phyloP scores from a whole-genome alignment of 768 basidiomycete genomes.

The Pleurotus salmoneostramineus region DNA sequence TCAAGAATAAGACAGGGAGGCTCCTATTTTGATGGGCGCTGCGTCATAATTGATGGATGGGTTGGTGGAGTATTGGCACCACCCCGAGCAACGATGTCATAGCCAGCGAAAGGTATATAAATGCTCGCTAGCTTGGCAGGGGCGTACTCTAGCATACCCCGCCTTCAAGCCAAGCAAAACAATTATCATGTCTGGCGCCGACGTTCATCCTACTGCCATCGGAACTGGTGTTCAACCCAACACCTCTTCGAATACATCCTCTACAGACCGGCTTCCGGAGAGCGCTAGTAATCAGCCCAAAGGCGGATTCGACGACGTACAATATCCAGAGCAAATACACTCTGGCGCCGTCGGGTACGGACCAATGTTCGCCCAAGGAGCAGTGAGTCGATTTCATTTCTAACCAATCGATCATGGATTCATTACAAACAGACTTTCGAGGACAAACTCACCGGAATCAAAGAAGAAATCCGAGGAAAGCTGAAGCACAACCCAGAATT shows the following conservation, averaged over 20 bases:
- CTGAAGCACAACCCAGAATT: conserved; percentile 10
- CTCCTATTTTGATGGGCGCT: too few relatives aligned
- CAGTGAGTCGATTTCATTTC: conserved; percentile 22
- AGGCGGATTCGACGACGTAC: conserved; percentile 3
- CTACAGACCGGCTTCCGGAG: background rate
- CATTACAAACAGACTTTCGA: conserved; percentile 17
- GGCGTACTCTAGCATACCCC: too few relatives aligned
- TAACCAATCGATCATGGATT: background rate
- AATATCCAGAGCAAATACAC: conserved; percentile 38
- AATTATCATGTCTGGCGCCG: background rate
- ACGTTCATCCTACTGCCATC: conserved; percentile 7
- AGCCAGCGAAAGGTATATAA: too few relatives aligned
- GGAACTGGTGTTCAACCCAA: background rate
- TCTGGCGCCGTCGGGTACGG: conserved; percentile 42
- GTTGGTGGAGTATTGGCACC: too few relatives aligned
- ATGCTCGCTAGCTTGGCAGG: too few relatives aligned
- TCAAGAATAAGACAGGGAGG: too few relatives aligned
- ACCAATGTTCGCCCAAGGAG: conserved; percentile 29
- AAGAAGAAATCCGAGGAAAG: conserved; percentile 30
- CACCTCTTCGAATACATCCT: background rate
- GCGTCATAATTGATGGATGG: too few relatives aligned
- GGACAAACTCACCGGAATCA: conserved; percentile 28
- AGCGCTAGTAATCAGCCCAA: background rate
- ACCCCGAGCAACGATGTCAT: too few relatives aligned
- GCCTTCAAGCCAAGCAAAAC: too few relatives aligned